phyloP scores from a whole-genome alignment of 345 rosid species.

The Eucalyptus fibrosa region DNA sequence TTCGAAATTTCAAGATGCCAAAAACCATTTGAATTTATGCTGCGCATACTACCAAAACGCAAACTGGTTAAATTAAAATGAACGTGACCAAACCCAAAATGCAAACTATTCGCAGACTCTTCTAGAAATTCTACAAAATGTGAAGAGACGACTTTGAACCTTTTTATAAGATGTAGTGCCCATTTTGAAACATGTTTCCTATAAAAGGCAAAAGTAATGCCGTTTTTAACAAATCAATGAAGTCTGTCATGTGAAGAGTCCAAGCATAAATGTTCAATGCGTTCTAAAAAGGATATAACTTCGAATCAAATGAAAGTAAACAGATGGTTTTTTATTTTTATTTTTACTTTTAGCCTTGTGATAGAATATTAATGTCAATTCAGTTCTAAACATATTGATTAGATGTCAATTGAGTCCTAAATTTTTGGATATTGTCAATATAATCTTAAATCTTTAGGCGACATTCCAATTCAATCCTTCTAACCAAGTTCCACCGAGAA shows the following conservation, averaged over 20 bases:
- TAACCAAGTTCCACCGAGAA: neutral
- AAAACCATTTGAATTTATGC: neutral
- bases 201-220: neutral
- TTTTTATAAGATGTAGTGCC: neutral
- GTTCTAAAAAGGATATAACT: neutral
- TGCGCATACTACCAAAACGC: neutral
- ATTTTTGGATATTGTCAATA: neutral
- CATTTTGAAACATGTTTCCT: neutral
- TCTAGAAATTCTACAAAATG: neutral
- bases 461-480: neutral
- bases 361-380: neutral
- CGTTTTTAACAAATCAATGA: neutral
- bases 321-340: neutral
- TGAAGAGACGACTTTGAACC: neutral
- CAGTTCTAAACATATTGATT: neutral
- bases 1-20: neutral
- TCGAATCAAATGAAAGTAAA: neutral
- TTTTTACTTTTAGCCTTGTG: neutral
- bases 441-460: neutral
- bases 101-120: neutral
- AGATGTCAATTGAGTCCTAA: neutral
- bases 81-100: neutral
- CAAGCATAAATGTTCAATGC: neutral
- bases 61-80: neutral
- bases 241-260: neutral